Evolutionary conservation across 1,284 basidiomycete genomes (phyloP).

Genomic region (Malassezia sympodialis): DNA sequence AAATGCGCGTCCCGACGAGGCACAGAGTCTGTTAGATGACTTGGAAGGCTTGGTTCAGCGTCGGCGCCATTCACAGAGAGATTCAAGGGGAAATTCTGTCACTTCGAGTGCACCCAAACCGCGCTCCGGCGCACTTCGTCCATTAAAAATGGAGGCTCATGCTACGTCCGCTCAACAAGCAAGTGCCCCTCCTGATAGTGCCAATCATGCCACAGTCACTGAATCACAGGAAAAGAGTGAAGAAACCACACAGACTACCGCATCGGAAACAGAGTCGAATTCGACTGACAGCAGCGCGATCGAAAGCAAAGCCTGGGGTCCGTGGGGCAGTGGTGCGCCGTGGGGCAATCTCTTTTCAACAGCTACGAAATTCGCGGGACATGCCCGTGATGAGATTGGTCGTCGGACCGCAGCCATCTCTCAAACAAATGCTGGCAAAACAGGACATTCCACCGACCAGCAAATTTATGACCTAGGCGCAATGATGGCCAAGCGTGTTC

Average conservation of each 20-base stretch:
- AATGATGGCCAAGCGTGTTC: constrained; percentile 32
- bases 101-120: too few species aligned
- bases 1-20: constrained; percentile 21
- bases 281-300: neutral
- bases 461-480: constrained; percentile 22
- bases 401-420: constrained; percentile 27
- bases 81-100: neutral
- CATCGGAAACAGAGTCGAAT: neutral
- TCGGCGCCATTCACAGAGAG: constrained; percentile 14
- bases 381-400: constrained; percentile 41
- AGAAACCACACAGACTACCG: neutral
- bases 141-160: neutral
- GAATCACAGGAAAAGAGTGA: neutral
- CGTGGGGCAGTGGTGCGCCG: constrained; percentile 20
- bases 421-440: constrained; percentile 1
- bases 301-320: constrained; percentile 59
- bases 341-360: constrained; percentile 53
- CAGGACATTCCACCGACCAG: neutral
- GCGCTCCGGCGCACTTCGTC: neutral
- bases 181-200: constrained; percentile 5
- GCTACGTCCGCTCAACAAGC: neutral
- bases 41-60: constrained; percentile 44
- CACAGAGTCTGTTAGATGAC: constrained; percentile 45
- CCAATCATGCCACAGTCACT: constrained; percentile 50
- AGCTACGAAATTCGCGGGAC: constrained; percentile 41